Percentiles rank a stretch among this genome's conserved stretches.
Evolutionary conservation across 2,329 filamentous ascomycete genomes (phyloP).

Genomic region (Fusarium marasasianum): DNA sequence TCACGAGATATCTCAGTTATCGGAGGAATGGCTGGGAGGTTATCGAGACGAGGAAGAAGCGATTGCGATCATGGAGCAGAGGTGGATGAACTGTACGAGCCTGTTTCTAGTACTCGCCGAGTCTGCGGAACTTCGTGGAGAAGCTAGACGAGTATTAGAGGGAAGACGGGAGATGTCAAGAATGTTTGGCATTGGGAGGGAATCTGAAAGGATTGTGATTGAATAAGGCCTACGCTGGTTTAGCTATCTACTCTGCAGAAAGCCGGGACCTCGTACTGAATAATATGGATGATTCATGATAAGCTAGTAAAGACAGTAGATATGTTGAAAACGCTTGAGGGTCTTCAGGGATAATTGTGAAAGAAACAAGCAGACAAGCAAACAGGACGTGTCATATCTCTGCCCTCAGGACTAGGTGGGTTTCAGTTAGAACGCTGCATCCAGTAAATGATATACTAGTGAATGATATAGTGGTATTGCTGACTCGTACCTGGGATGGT

Average conservation of each 20-base stretch:
- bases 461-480: neutral
- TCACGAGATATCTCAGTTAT: neutral
- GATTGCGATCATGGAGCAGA: neutral
- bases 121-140: neutral
- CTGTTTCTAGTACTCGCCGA: neutral
- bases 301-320: neutral
- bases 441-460: too few relatives aligned
- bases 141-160: neutral
- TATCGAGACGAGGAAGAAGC: neutral
- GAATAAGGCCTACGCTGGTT: neutral
- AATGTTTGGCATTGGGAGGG: conserved; percentile 10
- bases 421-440: neutral
- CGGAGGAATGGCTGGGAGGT: neutral
- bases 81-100: neutral
- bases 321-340: neutral
- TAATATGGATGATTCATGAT: neutral
- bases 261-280: too few relatives aligned
- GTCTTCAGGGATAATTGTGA: too few relatives aligned
- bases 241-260: too few relatives aligned
- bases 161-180: neutral
- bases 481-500: neutral
- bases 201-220: conserved; percentile 1
- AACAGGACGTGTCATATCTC: neutral
- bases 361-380: neutral
- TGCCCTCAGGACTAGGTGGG: neutral